A percentile compares a stretch with the other conserved stretches of the same genome.
phyloP scores from a whole-genome alignment of 2,329 filamentous ascomycete species.

The Pezicula radicicola region DNA sequence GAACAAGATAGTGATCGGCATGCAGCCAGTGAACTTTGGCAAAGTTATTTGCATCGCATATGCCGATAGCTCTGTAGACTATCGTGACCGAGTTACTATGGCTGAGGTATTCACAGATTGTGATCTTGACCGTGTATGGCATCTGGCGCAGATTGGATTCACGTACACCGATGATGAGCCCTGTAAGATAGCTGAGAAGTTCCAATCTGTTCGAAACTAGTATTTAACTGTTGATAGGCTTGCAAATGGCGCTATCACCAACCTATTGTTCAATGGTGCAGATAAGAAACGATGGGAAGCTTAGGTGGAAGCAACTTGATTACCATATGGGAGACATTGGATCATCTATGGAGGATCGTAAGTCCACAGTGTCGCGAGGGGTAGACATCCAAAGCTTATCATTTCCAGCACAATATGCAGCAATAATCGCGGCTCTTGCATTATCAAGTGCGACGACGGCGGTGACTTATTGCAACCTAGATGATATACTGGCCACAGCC shows the following conservation, averaged over 20 bases:
- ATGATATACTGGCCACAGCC: conserved; percentile 70
- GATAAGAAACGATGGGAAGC: conserved; percentile 53
- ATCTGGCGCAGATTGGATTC: conserved; percentile 76
- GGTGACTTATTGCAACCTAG: conserved; percentile 49
- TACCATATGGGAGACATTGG: conserved; percentile 48
- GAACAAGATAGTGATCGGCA: conserved; percentile 67
- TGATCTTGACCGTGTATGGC: conserved; percentile 63
- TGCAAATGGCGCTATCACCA: conserved; percentile 60
- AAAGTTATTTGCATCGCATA: conserved; percentile 71
- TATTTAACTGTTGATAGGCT: conserved; percentile 34
- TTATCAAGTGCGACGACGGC: conserved; percentile 46
- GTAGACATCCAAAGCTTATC: conserved; percentile 14
- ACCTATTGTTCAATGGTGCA: conserved; percentile 57
- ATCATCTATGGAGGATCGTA: conserved; percentile 47
- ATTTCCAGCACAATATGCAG: conserved; percentile 47
- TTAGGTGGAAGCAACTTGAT: conserved; percentile 56
- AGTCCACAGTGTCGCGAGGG: conserved; percentile 12
- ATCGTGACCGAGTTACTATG: conserved; percentile 74
- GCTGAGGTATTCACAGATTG: conserved; percentile 61
- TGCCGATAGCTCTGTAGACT: conserved; percentile 78
- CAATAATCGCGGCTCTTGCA: conserved; percentile 60
- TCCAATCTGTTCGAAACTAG: background rate
- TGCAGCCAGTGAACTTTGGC: conserved; percentile 67
- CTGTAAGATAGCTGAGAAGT: conserved; percentile 41
- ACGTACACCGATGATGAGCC: conserved; percentile 63